Evolutionary conservation across 2,329 filamentous ascomycete genomes (phyloP).

Genomic region (Cercospora sesami): DNA sequence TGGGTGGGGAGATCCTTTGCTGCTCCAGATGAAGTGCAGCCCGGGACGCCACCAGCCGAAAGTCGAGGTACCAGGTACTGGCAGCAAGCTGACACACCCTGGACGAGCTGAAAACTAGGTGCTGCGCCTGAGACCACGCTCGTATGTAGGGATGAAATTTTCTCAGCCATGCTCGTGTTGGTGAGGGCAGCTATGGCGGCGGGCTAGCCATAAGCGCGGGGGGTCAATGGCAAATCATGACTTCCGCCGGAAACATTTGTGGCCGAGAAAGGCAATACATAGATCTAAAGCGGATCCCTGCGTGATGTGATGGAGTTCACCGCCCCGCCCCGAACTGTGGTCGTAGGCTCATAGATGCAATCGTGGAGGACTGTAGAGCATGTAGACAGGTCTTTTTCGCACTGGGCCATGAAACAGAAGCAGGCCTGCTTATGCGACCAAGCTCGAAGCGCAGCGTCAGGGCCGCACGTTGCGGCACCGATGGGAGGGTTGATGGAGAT

Average conservation of each 20-base stretch:
- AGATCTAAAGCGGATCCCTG: background rate
- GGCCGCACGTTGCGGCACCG: background rate
- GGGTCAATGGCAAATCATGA: background rate
- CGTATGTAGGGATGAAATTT: background rate
- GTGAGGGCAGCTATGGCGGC: background rate
- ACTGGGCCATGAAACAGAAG: background rate
- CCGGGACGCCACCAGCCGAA: constrained; percentile 18
- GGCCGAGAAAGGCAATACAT: background rate
- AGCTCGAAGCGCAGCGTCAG: background rate
- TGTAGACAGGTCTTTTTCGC: background rate
- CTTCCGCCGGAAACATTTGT: background rate
- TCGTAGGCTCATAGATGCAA: background rate
- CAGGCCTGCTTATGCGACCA: background rate
- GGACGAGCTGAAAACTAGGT: constrained; percentile 1
- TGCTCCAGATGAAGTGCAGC: constrained; percentile 8
- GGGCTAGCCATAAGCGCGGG: background rate
- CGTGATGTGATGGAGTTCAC: background rate
- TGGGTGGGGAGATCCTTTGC: constrained; percentile 1
- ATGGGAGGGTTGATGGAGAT: background rate
- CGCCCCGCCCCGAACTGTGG: background rate
- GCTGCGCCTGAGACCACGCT: background rate
- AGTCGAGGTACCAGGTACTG: constrained; percentile 1
- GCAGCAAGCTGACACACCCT: background rate
- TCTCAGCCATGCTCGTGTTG: background rate
- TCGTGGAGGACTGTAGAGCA: background rate